Conservation (phyloP, 805 yeast species). For the Yamadazyma tumulicola region DNA sequence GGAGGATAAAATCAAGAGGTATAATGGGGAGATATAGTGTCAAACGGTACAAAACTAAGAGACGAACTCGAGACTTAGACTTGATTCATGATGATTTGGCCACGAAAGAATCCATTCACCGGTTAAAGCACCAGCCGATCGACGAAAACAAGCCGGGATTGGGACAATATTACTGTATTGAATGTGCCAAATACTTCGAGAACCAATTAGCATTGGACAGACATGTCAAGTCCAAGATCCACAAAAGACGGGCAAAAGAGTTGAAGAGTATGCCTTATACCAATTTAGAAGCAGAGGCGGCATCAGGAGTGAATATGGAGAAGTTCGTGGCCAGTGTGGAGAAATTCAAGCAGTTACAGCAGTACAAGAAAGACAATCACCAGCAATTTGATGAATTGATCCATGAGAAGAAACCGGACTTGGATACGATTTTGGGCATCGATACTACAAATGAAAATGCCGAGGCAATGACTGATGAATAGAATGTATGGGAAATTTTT, state of each 20-base stretch:
- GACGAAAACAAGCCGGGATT: constrained; percentile 92
- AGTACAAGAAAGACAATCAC: constrained; percentile 39
- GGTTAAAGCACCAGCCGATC: constrained; percentile 72
- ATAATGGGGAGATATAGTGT: constrained; percentile 85
- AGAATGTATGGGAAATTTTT: constrained; percentile 2
- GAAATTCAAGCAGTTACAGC: constrained; percentile 47
- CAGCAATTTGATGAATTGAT: constrained; percentile 36
- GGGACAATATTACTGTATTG: constrained; percentile 92
- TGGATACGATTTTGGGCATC: constrained; percentile 32
- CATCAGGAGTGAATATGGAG: constrained; percentile 72
- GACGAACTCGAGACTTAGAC: constrained; percentile 83
- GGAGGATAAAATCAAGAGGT: neutral
- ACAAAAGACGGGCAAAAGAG: constrained; percentile 80
- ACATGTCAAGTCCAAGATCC: constrained; percentile 75
- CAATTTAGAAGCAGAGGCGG: constrained; percentile 86
- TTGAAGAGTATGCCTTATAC: constrained; percentile 80
- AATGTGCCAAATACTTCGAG: constrained; percentile 90
- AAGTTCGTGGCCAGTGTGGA: constrained; percentile 65
- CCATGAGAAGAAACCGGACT: constrained; percentile 34
- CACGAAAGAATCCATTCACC: constrained; percentile 56
- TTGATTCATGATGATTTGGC: constrained; percentile 74
- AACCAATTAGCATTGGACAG: constrained; percentile 66
- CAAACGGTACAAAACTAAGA: constrained; percentile 82
- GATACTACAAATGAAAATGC: constrained; percentile 7
- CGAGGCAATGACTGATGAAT: constrained; percentile 18